Evolutionary conservation across 192 early-diverging fungal genomes (phyloP), one percentile per base, ranked within the genome.

Genomic region (Coemansia sp.): DNA sequence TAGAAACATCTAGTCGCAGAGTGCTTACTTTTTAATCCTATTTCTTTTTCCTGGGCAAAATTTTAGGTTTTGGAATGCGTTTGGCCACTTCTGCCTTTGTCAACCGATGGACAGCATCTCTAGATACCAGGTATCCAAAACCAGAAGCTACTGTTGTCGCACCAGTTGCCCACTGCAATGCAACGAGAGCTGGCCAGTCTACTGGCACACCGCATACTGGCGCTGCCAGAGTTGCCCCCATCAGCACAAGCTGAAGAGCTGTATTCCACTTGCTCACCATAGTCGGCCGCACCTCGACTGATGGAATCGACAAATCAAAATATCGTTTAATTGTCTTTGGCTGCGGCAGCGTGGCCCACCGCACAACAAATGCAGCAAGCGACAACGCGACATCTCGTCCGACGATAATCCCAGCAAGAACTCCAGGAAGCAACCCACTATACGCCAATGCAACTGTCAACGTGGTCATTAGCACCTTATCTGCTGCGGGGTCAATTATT

Each of bases 391-490:
- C 76, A 59, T 98, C 96, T 3, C 96, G 80, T 3, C 87, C 91
- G 11, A 98, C 68, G 55, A 98, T 98, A 1, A 96, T 58, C 8
- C 65, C 73, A 1, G 91, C 93, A 44, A 98, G 78, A 1, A 84
- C 74, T 9, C 85, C 59, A 9, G 94, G 93, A 41, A 98, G 59
- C 44, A 93, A 61, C 13, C 80, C 82, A 14, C 85, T 80, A 64
- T 83, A 84, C 7, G 82, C 83, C 37, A 96, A 68, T 13, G 90
- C 85, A 14, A 96, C 70, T 13, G 91, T 91, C 57, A 98, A 58
- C 15, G 88, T 85, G 0, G 94, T 95, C 93, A 96, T 95, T 15
- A 96, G 66, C 4, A 87, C 82, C 67, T 96, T 98, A 74, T 98
- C 96, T 15, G 93, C 93, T 10, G 87, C 87, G 3, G 96, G 96